A percentile compares a stretch with the other conserved stretches of the same genome.
These are phyloP conservation scores for Phytophthora pistaciae DNA, from an alignment of 352 stramenopile species.

Conservation along the genomic window DNA sequence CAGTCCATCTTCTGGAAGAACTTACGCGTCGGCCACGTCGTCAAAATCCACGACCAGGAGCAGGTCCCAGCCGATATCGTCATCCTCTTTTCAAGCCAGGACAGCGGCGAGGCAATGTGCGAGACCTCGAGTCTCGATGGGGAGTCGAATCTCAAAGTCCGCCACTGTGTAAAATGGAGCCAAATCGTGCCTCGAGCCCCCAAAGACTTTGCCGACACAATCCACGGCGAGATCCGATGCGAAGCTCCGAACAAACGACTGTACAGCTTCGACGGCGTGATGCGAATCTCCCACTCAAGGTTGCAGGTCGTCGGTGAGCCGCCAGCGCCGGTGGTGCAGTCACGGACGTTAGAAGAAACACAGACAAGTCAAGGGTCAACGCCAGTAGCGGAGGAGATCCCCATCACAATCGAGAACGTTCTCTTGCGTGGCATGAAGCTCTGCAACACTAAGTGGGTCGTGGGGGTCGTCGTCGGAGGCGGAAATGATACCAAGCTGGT, in stretches of 20 bases:
- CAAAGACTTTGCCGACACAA: constrained; percentile 55
- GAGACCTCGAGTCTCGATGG: constrained; percentile 88
- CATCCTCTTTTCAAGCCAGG: constrained; percentile 85
- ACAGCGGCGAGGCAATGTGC: constrained; percentile 76
- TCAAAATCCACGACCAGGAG: constrained; percentile 90
- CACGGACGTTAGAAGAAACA: constrained; percentile 2
- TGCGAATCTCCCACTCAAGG: constrained; percentile 50
- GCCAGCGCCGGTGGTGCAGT: background rate
- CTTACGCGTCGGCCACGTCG: constrained; percentile 87
- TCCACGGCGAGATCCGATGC: constrained; percentile 77
- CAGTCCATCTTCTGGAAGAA: constrained; percentile 85
- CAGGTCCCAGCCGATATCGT: constrained; percentile 94
- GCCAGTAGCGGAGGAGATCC: constrained; percentile 61
- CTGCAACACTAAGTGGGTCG: constrained; percentile 85
- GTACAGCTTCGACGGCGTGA: constrained; percentile 84
- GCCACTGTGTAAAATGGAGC: constrained; percentile 70
- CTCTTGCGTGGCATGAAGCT: constrained; percentile 85
- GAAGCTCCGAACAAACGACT: constrained; percentile 84
- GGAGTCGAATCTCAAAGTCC: constrained; percentile 87
- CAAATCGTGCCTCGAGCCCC: constrained; percentile 43
- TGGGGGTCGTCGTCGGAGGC: constrained; percentile 81
- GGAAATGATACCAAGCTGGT: constrained; percentile 87
- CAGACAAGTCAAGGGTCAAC: background rate
- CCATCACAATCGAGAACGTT: constrained; percentile 85
- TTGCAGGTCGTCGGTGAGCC: constrained; percentile 14